These are phyloP conservation scores for Ophiostoma sp. DNA, from an alignment of 2,329 filamentous ascomycete genomes.

Conservation along the genomic window DNA sequence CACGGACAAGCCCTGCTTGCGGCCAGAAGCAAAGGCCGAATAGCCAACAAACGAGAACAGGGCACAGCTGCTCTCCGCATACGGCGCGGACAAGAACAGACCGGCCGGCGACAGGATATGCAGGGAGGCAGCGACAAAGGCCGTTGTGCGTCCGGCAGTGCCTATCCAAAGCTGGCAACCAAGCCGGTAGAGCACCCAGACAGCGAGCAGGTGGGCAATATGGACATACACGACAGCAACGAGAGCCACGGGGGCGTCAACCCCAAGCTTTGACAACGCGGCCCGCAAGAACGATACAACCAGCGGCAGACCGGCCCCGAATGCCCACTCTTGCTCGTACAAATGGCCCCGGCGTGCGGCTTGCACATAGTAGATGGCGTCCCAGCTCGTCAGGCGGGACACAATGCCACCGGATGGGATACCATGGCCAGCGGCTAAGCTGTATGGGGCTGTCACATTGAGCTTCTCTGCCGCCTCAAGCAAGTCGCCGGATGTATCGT, in stretches of 20 bases:
- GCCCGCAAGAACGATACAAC: slow-evolving; percentile 42
- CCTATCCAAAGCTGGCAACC: slow-evolving; percentile 29
- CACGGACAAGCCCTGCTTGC: slow-evolving; percentile 27
- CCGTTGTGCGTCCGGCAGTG: slow-evolving; percentile 33
- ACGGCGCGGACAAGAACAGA: slow-evolving; percentile 84
- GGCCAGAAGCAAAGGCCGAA: slow-evolving; percentile 59
- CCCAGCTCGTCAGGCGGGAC: slow-evolving; percentile 71
- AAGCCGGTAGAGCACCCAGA: slow-evolving; percentile 38
- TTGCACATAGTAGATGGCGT: slow-evolving; percentile 74
- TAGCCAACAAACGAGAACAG: slow-evolving; percentile 74
- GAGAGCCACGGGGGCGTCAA: slow-evolving; percentile 36
- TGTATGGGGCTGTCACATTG: slow-evolving; percentile 33
- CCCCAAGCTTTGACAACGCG: background rate
- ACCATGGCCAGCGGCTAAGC: slow-evolving; percentile 27
- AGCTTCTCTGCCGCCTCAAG: slow-evolving; percentile 39
- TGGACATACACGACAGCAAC: slow-evolving; percentile 69
- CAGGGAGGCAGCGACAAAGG: slow-evolving; percentile 69
- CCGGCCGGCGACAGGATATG: slow-evolving; percentile 87
- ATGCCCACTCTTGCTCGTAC: slow-evolving; percentile 86
- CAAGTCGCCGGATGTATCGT: slow-evolving; percentile 70
- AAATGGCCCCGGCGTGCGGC: slow-evolving; percentile 63
- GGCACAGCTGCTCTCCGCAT: slow-evolving; percentile 78
- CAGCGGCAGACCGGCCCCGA: slow-evolving; percentile 56
- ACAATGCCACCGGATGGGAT: slow-evolving; percentile 40
- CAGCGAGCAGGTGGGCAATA: slow-evolving; percentile 72